Conservation (phyloP, 1,284 basidiomycete species). For the Hypsizygus ulmarius region DNA sequence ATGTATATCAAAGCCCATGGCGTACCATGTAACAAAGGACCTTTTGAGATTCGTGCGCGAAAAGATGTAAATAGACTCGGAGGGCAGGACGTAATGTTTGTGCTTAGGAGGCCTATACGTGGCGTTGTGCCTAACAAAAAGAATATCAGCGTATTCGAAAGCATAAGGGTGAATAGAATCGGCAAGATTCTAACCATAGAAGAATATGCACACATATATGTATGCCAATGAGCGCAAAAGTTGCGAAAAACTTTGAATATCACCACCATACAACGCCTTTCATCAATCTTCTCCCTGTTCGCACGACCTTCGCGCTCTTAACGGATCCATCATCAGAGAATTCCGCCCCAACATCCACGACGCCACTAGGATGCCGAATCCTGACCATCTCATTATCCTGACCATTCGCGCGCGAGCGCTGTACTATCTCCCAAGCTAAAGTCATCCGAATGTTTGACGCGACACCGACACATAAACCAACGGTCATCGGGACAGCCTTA, state of each 20-base stretch:
- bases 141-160: no score
- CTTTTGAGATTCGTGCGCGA: no score
- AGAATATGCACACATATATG: no score
- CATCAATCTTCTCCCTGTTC: constrained; percentile 70
- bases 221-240: no score
- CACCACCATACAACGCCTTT: constrained; percentile 67
- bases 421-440: constrained; percentile 48
- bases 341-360: constrained; percentile 63
- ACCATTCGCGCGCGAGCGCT: constrained; percentile 15
- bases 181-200: no score
- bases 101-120: no score
- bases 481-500: constrained; percentile 73
- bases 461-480: constrained; percentile 69
- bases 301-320: constrained; percentile 57
- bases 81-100: no score
- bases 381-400: constrained; percentile 33
- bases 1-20: no score
- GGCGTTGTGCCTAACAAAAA: no score
- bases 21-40: no score
- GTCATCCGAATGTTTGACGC: constrained; percentile 54
- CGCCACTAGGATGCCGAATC: constrained; percentile 63
- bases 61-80: no score
- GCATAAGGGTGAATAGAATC: no score
- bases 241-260: not conserved
- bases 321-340: constrained; percentile 44